Evolutionary conservation across 768 basidiomycete species (phyloP).

Genomic region (Myochromella boudieri): DNA sequence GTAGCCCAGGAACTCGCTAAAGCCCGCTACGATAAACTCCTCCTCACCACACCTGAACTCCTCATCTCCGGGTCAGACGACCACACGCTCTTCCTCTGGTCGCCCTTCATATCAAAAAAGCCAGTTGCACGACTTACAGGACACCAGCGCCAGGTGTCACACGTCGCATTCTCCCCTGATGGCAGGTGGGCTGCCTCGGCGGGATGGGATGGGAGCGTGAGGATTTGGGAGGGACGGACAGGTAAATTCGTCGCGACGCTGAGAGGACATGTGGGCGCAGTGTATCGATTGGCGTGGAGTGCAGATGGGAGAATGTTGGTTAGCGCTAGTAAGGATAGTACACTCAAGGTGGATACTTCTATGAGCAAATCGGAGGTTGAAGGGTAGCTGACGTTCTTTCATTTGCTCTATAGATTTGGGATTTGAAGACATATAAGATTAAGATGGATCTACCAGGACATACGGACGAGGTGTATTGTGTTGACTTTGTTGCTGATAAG

Average conservation of each 20-base stretch:
- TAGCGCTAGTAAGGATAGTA: slow-evolving; percentile 94
- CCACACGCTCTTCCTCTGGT: slow-evolving; percentile 97
- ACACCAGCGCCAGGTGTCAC: slow-evolving; percentile 92
- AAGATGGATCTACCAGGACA: slow-evolving; percentile 94
- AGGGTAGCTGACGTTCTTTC: neutral
- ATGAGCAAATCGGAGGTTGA: slow-evolving; percentile 18
- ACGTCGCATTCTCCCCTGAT: slow-evolving; percentile 94
- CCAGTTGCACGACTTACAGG: slow-evolving; percentile 78
- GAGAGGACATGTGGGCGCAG: slow-evolving; percentile 90
- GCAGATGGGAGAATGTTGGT: slow-evolving; percentile 90
- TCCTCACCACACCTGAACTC: slow-evolving; percentile 69
- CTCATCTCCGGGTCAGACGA: slow-evolving; percentile 97
- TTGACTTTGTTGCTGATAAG: slow-evolving; percentile 98
- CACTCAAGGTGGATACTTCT: slow-evolving; percentile 97
- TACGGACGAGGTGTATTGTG: slow-evolving; percentile 97
- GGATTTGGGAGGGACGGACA: slow-evolving; percentile 85
- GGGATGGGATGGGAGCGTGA: slow-evolving; percentile 87
- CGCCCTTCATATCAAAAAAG: slow-evolving; percentile 56
- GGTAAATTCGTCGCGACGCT: slow-evolving; percentile 90
- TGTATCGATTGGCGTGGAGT: slow-evolving; percentile 95
- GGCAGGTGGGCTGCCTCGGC: slow-evolving; percentile 90
- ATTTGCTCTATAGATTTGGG: slow-evolving; percentile 74
- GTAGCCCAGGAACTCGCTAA: slow-evolving; percentile 78
- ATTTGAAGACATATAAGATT: slow-evolving; percentile 94
- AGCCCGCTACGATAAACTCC: slow-evolving; percentile 72